phyloP scores from a whole-genome alignment of 2,329 filamentous ascomycete species.

The Penicillium sp. region DNA sequence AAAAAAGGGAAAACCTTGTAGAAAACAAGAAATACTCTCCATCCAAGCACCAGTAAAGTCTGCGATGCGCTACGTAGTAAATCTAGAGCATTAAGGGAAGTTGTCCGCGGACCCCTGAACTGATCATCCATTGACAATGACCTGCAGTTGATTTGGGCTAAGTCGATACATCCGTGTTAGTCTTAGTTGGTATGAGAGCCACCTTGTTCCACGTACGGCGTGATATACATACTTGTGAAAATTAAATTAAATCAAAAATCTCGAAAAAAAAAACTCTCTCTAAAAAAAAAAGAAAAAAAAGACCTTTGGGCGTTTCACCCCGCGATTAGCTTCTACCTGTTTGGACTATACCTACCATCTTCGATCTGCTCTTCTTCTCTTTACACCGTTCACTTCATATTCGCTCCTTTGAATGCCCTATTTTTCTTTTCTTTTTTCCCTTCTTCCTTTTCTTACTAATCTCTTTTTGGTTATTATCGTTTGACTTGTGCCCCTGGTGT shows the following conservation, averaged over 20 bases:
- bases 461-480: constrained; percentile 12
- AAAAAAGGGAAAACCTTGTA: background rate
- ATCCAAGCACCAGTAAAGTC: background rate
- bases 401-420: constrained; percentile 27
- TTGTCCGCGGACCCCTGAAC: constrained; percentile 23
- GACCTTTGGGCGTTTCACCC: constrained; percentile 36
- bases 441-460: constrained; percentile 17
- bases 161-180: constrained; percentile 29
- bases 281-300: constrained; percentile 18
- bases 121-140: constrained; percentile 25
- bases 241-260: constrained; percentile 9
- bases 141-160: constrained; percentile 25
- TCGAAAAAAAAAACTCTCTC: constrained; percentile 3
- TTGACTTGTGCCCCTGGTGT: constrained; percentile 9
- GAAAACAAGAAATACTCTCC: background rate
- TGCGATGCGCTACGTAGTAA: background rate
- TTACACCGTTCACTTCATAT: constrained; percentile 23
- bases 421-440: constrained; percentile 12
- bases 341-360: constrained; percentile 26
- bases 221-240: constrained; percentile 16
- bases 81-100: constrained; percentile 10
- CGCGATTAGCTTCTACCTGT: constrained; percentile 36
- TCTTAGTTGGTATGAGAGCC: constrained; percentile 28
- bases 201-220: constrained; percentile 27
- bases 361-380: constrained; percentile 22